Percentiles rank a stretch among this genome's conserved stretches.
Conservation (phyloP, 2,329 filamentous ascomycete genomes). For the Penicillium crustosum region DNA sequence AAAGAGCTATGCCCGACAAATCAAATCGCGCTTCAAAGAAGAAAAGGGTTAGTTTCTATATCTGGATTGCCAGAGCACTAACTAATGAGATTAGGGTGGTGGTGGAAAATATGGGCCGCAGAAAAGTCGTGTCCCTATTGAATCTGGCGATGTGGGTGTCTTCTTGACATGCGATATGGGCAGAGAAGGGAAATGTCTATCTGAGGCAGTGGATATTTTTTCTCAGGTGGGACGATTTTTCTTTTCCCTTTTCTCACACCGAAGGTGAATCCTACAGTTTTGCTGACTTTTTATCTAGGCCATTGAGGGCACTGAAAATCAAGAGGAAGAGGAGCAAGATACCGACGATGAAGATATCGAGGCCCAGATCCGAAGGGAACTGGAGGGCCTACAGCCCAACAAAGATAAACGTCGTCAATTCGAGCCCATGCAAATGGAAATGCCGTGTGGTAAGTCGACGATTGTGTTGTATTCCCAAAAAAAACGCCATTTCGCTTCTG, state of each 20-base stretch:
- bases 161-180: slow-evolving; percentile 64
- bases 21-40: slow-evolving; percentile 30
- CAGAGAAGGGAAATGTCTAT: slow-evolving; percentile 59
- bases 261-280: neutral
- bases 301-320: slow-evolving; percentile 12
- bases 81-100: slow-evolving; percentile 26
- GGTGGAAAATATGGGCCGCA: slow-evolving; percentile 33
- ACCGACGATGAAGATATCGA: slow-evolving; percentile 57
- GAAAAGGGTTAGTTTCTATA: slow-evolving; percentile 32
- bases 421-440: slow-evolving; percentile 54
- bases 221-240: slow-evolving; percentile 46
- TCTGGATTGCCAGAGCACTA: neutral
- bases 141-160: slow-evolving; percentile 59
- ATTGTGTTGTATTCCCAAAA: neutral
- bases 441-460: slow-evolving; percentile 45
- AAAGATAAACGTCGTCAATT: slow-evolving; percentile 50
- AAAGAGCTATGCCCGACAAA: slow-evolving; percentile 34
- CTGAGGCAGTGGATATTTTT: slow-evolving; percentile 59
- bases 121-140: slow-evolving; percentile 29
- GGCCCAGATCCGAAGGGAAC: slow-evolving; percentile 59
- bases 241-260: neutral
- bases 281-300: slow-evolving; percentile 15
- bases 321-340: slow-evolving; percentile 28
- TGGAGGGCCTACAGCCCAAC: slow-evolving; percentile 53
- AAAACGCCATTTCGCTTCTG: slow-evolving; percentile 7